Percentiles rank a stretch among this genome's conserved stretches.
These are phyloP conservation scores for Termitomyces sp. DNA, from an alignment of 768 basidiomycete species.

Conservation along the genomic window DNA sequence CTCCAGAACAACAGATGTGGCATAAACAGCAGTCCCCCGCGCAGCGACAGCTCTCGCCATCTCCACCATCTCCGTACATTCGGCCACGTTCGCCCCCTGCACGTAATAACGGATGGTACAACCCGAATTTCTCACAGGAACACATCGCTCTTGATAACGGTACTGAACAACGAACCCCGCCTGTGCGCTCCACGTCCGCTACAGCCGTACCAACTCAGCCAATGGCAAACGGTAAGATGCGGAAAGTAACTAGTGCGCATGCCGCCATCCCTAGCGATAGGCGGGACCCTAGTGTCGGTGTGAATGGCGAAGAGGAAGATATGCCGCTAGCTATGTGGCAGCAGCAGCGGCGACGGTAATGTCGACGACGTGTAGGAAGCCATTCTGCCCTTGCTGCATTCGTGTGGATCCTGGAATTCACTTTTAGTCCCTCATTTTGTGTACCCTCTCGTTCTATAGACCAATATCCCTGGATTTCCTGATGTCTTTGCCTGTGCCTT, in stretches of 20 bases:
- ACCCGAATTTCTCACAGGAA: constrained; percentile 30
- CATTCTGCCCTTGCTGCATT: background rate
- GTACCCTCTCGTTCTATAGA: constrained; percentile 16
- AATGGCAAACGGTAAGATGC: constrained; percentile 44
- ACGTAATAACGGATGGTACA: constrained; percentile 22
- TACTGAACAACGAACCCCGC: constrained; percentile 29
- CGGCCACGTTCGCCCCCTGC: constrained; percentile 54
- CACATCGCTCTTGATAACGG: constrained; percentile 19
- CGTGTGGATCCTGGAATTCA: constrained; percentile 4
- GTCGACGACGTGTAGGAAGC: background rate
- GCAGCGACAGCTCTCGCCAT: constrained; percentile 24
- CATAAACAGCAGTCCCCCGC: constrained; percentile 17
- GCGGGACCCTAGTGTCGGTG: constrained; percentile 16
- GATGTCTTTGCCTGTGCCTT: constrained; percentile 1
- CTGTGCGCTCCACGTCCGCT: constrained; percentile 69
- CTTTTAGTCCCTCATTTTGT: constrained; percentile 6
- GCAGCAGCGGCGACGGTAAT: constrained; percentile 61
- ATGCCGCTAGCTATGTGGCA: constrained; percentile 77
- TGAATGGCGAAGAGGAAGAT: constrained; percentile 65
- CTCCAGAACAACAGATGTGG: constrained; percentile 36
- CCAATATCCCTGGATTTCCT: constrained; percentile 16
- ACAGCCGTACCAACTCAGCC: constrained; percentile 41
- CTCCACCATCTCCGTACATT: constrained; percentile 22
- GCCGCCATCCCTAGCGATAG: constrained; percentile 42
- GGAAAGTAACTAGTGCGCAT: constrained; percentile 66